phyloP scores from a whole-genome alignment of 2,329 filamentous ascomycete genomes.

The Ophiobolus disseminans region DNA sequence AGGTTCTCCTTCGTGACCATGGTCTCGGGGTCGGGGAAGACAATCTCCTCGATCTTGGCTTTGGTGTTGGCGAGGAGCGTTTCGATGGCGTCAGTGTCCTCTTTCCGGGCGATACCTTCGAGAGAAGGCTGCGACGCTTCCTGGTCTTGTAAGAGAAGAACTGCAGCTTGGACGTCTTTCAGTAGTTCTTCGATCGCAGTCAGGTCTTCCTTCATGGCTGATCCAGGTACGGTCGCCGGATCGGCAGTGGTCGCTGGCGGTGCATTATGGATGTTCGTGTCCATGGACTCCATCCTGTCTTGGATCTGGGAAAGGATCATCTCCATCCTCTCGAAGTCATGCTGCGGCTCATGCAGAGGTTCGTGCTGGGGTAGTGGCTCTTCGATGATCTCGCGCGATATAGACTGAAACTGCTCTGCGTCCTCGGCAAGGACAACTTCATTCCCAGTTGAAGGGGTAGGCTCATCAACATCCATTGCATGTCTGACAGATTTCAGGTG shows the following conservation, averaged over 20 bases:
- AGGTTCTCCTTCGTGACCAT: slow-evolving; percentile 68
- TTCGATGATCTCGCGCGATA: slow-evolving; percentile 46
- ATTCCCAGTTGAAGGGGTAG: slow-evolving; percentile 54
- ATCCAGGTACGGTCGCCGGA: slow-evolving; percentile 43
- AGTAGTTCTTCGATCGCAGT: slow-evolving; percentile 53
- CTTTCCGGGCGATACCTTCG: slow-evolving; percentile 70
- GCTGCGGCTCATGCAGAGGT: slow-evolving; percentile 58
- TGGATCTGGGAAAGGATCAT: slow-evolving; percentile 80
- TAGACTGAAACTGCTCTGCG: slow-evolving; percentile 48
- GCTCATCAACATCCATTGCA: slow-evolving; percentile 59
- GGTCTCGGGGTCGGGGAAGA: slow-evolving; percentile 69
- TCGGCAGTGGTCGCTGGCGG: slow-evolving; percentile 42
- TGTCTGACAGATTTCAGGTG: slow-evolving; percentile 65
- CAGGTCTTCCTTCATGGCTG: slow-evolving; percentile 61
- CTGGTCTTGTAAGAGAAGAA: slow-evolving; percentile 49
- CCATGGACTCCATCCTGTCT: slow-evolving; percentile 82
- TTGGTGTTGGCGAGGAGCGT: slow-evolving; percentile 90
- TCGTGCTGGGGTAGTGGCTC: slow-evolving; percentile 65
- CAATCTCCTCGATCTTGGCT: slow-evolving; percentile 82
- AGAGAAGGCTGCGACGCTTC: slow-evolving; percentile 29
- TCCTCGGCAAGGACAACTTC: slow-evolving; percentile 60
- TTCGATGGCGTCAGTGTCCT: slow-evolving; percentile 90
- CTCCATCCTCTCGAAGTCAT: slow-evolving; percentile 87
- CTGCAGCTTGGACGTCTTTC: slow-evolving; percentile 65
- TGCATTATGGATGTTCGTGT: slow-evolving; percentile 59